Percentiles rank a stretch among this genome's conserved stretches.
Evolutionary conservation across 495 filamentous ascomycete genomes (phyloP).

Genomic region (Oidiodendron maius): DNA sequence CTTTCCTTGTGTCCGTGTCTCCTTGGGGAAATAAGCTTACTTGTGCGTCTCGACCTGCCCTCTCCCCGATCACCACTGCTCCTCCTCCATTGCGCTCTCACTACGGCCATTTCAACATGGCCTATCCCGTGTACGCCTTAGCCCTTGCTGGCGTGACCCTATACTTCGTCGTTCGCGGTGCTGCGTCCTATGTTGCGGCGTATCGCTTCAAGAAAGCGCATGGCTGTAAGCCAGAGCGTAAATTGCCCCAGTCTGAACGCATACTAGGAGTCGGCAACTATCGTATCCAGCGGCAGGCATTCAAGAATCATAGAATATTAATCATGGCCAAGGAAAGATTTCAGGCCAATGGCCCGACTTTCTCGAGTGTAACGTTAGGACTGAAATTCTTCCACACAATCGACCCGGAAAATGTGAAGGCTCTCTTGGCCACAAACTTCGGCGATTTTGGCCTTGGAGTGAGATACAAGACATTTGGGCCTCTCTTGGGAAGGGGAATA

Average conservation of each 20-base stretch:
- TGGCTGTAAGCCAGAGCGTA: constrained; percentile 13
- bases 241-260: constrained; percentile 15
- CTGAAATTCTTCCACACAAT: constrained; percentile 35
- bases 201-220: constrained; percentile 9
- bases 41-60: too few species aligned
- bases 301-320: constrained; percentile 9
- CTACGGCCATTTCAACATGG: too few species aligned
- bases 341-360: constrained; percentile 8
- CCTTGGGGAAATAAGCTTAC: too few species aligned
- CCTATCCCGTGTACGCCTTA: neutral
- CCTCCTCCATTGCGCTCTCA: too few species aligned
- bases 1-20: too few species aligned
- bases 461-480: constrained; percentile 36
- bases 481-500: constrained; percentile 55
- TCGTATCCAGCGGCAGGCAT: constrained; percentile 8
- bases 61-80: too few species aligned
- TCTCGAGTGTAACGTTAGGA: constrained; percentile 11
- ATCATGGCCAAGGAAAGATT: constrained; percentile 5
- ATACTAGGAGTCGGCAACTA: constrained; percentile 13
- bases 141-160: neutral
- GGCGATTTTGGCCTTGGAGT: constrained; percentile 42
- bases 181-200: neutral
- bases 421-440: constrained; percentile 63
- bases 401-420: constrained; percentile 71
- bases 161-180: neutral